These are phyloP conservation scores for Golubevia sp. DNA, from an alignment of 1,284 basidiomycete genomes.

Conservation along the genomic window DNA sequence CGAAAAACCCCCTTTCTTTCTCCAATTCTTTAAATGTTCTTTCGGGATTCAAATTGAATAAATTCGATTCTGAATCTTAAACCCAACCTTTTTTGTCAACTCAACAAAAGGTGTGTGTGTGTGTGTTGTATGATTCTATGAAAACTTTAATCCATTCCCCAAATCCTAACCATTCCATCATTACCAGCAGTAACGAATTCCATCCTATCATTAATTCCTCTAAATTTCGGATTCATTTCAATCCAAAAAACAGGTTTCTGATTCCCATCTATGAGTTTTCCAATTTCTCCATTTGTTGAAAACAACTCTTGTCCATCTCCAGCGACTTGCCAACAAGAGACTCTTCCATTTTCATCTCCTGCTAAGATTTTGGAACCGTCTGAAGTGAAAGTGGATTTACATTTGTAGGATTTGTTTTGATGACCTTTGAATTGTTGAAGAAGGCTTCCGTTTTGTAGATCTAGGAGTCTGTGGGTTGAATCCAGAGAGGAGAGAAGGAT, in stretches of 20 bases:
- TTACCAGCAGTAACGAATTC: constrained; percentile 39
- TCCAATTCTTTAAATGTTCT: too few species aligned
- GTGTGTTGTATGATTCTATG: too few species aligned
- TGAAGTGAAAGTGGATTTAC: constrained; percentile 23
- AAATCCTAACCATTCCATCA: constrained; percentile 45
- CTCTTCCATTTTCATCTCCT: constrained; percentile 38
- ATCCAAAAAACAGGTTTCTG: constrained; percentile 38
- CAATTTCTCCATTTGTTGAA: constrained; percentile 10
- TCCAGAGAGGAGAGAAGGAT: constrained; percentile 37
- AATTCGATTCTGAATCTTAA: too few species aligned
- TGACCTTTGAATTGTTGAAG: constrained; percentile 39
- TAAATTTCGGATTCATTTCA: constrained; percentile 36
- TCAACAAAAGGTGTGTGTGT: too few species aligned
- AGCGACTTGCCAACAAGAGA: constrained; percentile 45
- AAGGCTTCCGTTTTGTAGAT: constrained; percentile 31
- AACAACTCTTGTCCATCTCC: constrained; percentile 5
- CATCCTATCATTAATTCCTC: constrained; percentile 5
- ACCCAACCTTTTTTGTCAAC: too few species aligned
- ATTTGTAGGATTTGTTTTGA: constrained; percentile 30
- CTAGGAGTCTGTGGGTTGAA: constrained; percentile 37
- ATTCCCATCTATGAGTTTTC: constrained; percentile 10
- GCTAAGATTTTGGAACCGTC: constrained; percentile 29
- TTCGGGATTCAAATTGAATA: too few species aligned
- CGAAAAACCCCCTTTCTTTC: too few species aligned
- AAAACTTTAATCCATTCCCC: too few species aligned